These are phyloP conservation scores for Echinosophora koreensis DNA, from an alignment of 306 rosid genomes.

Conservation along the genomic window DNA sequence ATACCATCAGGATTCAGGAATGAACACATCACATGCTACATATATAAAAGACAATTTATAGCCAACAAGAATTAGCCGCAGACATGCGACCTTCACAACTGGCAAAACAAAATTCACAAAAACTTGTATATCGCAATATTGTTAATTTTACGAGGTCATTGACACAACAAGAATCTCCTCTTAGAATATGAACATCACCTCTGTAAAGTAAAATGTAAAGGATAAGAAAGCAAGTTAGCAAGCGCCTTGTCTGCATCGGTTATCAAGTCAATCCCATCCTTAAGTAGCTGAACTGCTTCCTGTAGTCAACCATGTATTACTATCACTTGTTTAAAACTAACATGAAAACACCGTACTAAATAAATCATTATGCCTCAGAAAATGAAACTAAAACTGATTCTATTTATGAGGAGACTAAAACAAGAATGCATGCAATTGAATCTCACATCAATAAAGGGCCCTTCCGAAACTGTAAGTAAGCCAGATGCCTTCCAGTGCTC, in stretches of 20 bases:
- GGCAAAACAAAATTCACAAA: conserved; percentile 26
- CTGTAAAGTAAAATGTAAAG: conserved; percentile 69
- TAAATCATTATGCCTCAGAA: conserved; percentile 18
- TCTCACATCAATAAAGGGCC: conserved; percentile 83
- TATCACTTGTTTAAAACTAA: conserved; percentile 27
- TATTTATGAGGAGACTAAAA: conserved; percentile 14
- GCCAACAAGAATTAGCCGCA: neutral
- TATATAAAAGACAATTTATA: neutral
- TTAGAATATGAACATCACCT: conserved; percentile 58
- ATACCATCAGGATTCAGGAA: neutral
- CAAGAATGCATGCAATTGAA: conserved; percentile 41
- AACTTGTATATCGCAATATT: neutral
- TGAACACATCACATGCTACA: neutral
- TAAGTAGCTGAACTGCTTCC: conserved; percentile 85
- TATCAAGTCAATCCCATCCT: conserved; percentile 87
- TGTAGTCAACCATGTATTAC: conserved; percentile 48
- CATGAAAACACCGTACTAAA: conserved; percentile 14
- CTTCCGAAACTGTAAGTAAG: conserved; percentile 65
- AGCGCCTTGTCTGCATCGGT: conserved; percentile 83
- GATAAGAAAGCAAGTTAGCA: conserved; percentile 83
- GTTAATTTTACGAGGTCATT: conserved; percentile 21
- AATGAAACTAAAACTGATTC: conserved; percentile 19
- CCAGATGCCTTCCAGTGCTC: conserved; percentile 78
- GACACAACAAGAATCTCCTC: conserved; percentile 5
- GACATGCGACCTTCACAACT: neutral